Evolutionary conservation across 495 filamentous ascomycete species (phyloP).

Genomic region (Penicillium silybi): DNA sequence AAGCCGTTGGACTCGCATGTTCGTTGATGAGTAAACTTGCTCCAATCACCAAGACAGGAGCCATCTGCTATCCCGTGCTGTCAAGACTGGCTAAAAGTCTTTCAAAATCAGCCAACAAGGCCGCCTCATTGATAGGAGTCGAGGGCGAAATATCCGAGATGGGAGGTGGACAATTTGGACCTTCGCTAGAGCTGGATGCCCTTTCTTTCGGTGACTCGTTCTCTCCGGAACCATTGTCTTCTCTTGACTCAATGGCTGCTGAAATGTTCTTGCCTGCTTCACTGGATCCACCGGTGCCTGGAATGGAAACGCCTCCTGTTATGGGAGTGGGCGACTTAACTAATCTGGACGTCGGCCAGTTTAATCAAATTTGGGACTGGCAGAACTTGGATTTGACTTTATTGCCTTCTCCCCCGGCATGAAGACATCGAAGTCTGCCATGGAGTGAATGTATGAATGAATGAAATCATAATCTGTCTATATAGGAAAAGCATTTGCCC

Average conservation of each 20-base stretch:
- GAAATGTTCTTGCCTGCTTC: slow-evolving; percentile 6
- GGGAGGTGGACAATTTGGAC: background rate
- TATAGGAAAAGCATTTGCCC: too few species aligned
- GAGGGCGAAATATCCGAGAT: background rate
- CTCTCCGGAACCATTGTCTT: slow-evolving; percentile 2
- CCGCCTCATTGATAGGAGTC: background rate
- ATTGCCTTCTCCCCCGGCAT: background rate
- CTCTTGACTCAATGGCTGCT: background rate
- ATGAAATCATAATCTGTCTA: too few species aligned
- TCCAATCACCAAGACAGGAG: slow-evolving; percentile 29
- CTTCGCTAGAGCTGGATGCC: background rate
- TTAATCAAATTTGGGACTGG: slow-evolving; percentile 31
- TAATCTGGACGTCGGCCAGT: slow-evolving; percentile 22
- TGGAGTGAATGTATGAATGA: background rate
- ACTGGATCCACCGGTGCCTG: slow-evolving; percentile 5
- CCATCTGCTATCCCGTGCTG: slow-evolving; percentile 21
- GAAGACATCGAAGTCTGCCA: background rate
- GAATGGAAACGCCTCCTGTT: slow-evolving; percentile 8
- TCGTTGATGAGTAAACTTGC: slow-evolving; percentile 36
- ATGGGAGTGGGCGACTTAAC: slow-evolving; percentile 14
- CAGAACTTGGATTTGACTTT: slow-evolving; percentile 23
- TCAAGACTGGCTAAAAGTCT: slow-evolving; percentile 17
- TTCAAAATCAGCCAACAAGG: slow-evolving; percentile 1
- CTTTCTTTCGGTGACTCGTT: background rate
- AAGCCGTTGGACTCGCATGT: slow-evolving; percentile 34